Evolutionary conservation across 169 alveolate genomes (phyloP), one percentile per base, ranked within the genome.

Genomic region (Cryptosporidium bovis): DNA sequence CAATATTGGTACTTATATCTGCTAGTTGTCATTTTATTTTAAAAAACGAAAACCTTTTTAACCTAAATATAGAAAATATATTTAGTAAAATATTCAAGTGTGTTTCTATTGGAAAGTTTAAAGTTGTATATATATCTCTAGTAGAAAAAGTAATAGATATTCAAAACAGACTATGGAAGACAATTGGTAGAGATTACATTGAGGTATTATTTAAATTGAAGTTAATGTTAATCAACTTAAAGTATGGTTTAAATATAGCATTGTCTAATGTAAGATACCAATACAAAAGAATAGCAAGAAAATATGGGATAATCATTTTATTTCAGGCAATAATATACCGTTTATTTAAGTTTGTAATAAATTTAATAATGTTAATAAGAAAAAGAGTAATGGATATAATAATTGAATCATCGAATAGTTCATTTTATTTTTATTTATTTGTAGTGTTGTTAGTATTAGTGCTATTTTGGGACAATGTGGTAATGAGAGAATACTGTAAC

Each of bases 381-480:
- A 20, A 34, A 34, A 31, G 24, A 3, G 15, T 53, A 29, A 27
- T 16, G 7, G n/a, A 16, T 10, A 29, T 53, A 12, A 34, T 69
- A 31, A 15, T 31, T 36, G 36, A 69, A 13, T 69, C 83, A 18
- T 69, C 83, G 27, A 69, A 69, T 56, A 69, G 48, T 53, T 51
- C 53, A 24, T 69, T 69, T 69, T 69, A 51, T 33, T 69, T 55
- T 69, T 33, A 51, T 34, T 34, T 51, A 69, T 6, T 36, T 33
- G 55, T 44, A 31, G 6, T 36, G 0, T 53, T 69, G 29, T 36
- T 69, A 12, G 40, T 69, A 51, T n/a, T n/a, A 34, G 66, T 56
- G 13, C 31, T 69, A 3, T 29, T 69, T 34, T 69, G 83, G 83
- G 83, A 69, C 10, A 69, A 69, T 33, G 60, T 69, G 46, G 5